Evolutionary conservation across 2,329 filamentous ascomycete species (phyloP).

Genomic region (Nigrospora sphaerica): DNA sequence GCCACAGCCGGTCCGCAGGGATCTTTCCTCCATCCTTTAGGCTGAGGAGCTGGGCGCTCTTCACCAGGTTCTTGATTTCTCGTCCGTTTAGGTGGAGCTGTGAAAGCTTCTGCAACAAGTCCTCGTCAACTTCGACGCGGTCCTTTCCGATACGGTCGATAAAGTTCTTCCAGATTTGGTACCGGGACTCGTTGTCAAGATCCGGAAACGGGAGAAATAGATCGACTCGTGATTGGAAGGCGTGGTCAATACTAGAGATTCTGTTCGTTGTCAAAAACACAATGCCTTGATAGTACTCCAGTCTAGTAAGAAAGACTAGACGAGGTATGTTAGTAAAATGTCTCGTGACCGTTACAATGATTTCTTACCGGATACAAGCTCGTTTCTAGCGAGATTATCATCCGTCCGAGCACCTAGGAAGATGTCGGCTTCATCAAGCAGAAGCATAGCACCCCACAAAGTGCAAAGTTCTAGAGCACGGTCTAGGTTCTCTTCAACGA

Average conservation of each 20-base stretch:
- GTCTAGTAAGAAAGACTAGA: constrained; percentile 14
- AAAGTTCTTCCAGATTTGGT: constrained; percentile 17
- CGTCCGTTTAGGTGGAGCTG: constrained; percentile 19
- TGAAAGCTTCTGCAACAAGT: constrained; percentile 23
- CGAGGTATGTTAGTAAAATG: no score
- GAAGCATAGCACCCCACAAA: constrained; percentile 27
- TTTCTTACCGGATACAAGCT: constrained; percentile 7
- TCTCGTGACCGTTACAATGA: no score
- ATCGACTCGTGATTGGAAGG: constrained; percentile 15
- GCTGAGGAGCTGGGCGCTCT: constrained; percentile 24
- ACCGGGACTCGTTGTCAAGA: constrained; percentile 7
- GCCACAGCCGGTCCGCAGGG: constrained; percentile 17
- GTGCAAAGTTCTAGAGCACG: constrained; percentile 29
- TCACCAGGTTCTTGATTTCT: constrained; percentile 24
- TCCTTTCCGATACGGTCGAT: constrained; percentile 35
- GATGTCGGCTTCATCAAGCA: constrained; percentile 22
- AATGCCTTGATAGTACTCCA: constrained; percentile 11
- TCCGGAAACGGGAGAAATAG: constrained; percentile 11
- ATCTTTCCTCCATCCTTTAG: constrained; percentile 20
- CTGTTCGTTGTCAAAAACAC: constrained; percentile 13
- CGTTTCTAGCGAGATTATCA: constrained; percentile 8
- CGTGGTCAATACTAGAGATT: constrained; percentile 11
- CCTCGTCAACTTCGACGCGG: constrained; percentile 6
- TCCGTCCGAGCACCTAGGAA: constrained; percentile 24
- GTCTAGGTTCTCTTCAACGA: constrained; percentile 13